Conservation (phyloP, 2,329 filamentous ascomycete species). For the Pezizomycotina sp. region DNA sequence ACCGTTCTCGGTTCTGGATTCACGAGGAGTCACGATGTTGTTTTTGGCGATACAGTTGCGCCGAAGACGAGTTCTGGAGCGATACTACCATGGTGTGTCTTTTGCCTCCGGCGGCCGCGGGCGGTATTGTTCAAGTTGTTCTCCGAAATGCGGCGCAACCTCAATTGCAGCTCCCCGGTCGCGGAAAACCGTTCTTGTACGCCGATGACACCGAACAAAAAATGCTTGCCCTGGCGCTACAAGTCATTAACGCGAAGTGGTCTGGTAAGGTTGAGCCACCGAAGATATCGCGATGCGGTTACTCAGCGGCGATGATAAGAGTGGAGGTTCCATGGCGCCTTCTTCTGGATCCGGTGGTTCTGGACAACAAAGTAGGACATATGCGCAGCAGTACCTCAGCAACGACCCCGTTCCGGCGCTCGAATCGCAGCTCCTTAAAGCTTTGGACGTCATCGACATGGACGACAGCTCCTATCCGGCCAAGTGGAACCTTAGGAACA, state of each 20-base stretch:
- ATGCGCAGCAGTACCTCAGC: conserved; percentile 23
- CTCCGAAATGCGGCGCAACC: conserved; percentile 15
- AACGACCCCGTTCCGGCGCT: conserved; percentile 40
- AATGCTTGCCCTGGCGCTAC: conserved; percentile 50
- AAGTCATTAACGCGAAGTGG: conserved; percentile 47
- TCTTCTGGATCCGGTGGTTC: conserved; percentile 31
- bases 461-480: conserved; percentile 55
- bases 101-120: conserved; percentile 50
- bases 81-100: conserved; percentile 65
- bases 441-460: conserved; percentile 62
- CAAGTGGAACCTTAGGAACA: conserved; percentile 46
- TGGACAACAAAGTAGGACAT: conserved; percentile 21
- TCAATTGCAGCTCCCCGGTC: conserved; percentile 19
- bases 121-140: conserved; percentile 41
- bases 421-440: conserved; percentile 52
- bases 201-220: conserved; percentile 53
- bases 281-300: conserved; percentile 46
- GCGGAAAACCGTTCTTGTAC: conserved; percentile 49
- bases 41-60: conserved; percentile 57
- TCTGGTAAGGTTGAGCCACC: conserved; percentile 46
- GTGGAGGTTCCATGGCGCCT: conserved; percentile 29
- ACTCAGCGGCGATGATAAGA: conserved; percentile 36
- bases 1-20: conserved; percentile 70
- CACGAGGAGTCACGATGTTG: conserved; percentile 61
- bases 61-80: conserved; percentile 64